A percentile compares a stretch with the other conserved stretches of the same genome.
Evolutionary conservation across 345 rosid species (phyloP).

Genomic region (Gossypium bickii): DNA sequence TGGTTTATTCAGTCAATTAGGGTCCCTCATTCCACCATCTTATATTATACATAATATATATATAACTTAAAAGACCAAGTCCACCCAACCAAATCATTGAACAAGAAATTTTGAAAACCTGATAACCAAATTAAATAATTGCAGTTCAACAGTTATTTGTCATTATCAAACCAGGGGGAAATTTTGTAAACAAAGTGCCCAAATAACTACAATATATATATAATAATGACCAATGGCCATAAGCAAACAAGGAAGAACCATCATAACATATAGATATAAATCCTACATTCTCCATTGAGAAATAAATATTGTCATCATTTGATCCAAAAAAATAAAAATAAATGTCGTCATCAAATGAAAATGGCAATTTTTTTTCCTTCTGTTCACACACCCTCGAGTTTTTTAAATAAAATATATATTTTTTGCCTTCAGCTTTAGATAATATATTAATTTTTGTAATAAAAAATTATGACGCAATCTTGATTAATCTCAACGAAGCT

Average conservation of each 20-base stretch:
- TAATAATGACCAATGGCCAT: constrained; percentile 7
- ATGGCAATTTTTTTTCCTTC: no score
- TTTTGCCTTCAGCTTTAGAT: no score
- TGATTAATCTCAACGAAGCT: not conserved
- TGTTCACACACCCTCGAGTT: no score
- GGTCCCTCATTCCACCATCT: not conserved
- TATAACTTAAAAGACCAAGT: not conserved
- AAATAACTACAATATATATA: not conserved
- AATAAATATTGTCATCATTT: not conserved
- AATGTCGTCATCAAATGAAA: not conserved
- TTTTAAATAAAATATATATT: no score
- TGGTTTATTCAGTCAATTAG: not conserved
- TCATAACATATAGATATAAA: not conserved
- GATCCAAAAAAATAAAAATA: not conserved
- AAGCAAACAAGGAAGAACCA: not conserved
- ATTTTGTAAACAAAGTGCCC: constrained; percentile 2
- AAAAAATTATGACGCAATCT: not conserved
- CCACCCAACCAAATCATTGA: not conserved
- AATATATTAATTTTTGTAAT: no score
- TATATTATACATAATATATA: no score
- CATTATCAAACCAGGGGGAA: constrained; percentile 8
- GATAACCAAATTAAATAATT: not conserved
- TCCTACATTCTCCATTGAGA: not conserved
- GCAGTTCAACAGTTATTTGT: constrained; percentile 8
- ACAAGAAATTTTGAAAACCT: not conserved